Percentiles rank a stretch among this genome's conserved stretches.
Conservation (phyloP, 352 stramenopile species). For the Phytophthora litchii region DNA sequence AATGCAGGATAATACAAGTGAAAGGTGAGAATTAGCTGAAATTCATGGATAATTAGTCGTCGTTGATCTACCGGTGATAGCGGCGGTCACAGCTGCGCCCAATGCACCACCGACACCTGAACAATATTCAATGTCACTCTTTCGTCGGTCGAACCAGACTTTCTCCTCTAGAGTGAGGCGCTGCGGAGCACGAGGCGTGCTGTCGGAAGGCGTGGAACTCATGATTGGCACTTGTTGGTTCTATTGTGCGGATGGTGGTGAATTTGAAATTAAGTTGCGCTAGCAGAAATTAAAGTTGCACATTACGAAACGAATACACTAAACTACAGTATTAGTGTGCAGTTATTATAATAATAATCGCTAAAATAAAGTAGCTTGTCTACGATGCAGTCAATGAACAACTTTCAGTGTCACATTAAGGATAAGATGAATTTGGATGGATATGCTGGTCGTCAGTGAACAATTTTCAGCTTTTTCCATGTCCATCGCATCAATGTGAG, state of each 20-base stretch:
- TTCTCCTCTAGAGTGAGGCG: constrained; percentile 85
- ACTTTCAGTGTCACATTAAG: too few relatives aligned
- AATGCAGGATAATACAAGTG: background rate
- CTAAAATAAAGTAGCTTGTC: too few relatives aligned
- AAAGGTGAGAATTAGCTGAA: constrained; percentile 1
- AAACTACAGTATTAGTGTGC: too few relatives aligned
- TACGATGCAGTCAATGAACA: too few relatives aligned
- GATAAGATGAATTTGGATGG: too few relatives aligned
- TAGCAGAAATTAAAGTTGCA: constrained; percentile 3
- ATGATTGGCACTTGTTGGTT: constrained; percentile 18
- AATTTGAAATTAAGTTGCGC: background rate
- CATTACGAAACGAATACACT: background rate
- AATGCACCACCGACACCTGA: constrained; percentile 60
- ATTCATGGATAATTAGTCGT: background rate
- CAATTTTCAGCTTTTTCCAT: too few relatives aligned
- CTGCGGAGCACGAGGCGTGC: constrained; percentile 18
- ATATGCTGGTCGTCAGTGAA: too few relatives aligned
- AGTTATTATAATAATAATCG: too few relatives aligned
- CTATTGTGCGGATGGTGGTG: constrained; percentile 10
- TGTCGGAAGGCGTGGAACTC: constrained; percentile 17
- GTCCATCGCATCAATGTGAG: too few relatives aligned
- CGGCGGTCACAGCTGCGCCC: constrained; percentile 52
- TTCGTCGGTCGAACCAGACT: constrained; percentile 78
- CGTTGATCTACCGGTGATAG: constrained; percentile 55
- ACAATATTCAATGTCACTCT: constrained; percentile 71